A percentile compares a stretch with the other conserved stretches of the same genome.
Conservation (phyloP, 192 early-diverging fungal genomes). For the Backusella sp. region DNA sequence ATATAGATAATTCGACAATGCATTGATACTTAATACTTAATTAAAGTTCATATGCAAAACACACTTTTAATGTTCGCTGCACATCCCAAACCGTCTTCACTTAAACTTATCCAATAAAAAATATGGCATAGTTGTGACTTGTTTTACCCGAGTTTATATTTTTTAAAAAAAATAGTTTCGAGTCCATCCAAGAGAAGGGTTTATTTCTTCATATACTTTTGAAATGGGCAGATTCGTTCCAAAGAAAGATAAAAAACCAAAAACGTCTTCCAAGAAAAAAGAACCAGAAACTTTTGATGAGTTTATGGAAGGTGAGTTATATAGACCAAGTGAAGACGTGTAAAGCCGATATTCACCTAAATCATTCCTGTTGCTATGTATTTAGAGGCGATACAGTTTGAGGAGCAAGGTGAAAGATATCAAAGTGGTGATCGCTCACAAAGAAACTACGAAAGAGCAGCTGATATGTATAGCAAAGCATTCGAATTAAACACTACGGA, state of each 20-base stretch:
- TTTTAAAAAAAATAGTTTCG: background rate
- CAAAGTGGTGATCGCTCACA: slow-evolving; percentile 61
- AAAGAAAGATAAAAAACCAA: slow-evolving; percentile 14
- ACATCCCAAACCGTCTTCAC: too few relatives aligned
- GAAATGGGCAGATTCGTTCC: slow-evolving; percentile 9
- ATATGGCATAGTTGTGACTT: background rate
- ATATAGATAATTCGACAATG: too few relatives aligned
- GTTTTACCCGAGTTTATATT: background rate
- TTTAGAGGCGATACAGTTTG: slow-evolving; percentile 50
- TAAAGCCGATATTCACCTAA: background rate
- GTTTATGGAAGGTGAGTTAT: slow-evolving; percentile 48
- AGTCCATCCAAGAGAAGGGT: background rate
- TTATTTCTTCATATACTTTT: background rate
- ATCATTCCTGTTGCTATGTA: background rate
- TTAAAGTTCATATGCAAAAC: too few relatives aligned
- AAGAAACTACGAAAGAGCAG: slow-evolving; percentile 64
- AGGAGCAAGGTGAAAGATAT: slow-evolving; percentile 71
- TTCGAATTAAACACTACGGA: slow-evolving; percentile 51
- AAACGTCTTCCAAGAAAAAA: slow-evolving; percentile 32
- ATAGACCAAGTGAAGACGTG: background rate
- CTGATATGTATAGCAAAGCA: slow-evolving; percentile 64
- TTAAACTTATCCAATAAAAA: background rate
- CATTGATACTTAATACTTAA: too few relatives aligned
- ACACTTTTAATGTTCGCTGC: too few relatives aligned
- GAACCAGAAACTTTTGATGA: slow-evolving; percentile 55